Percentiles rank a stretch among this genome's conserved stretches.
These are phyloP conservation scores for Tylopilus rubrobrunneus DNA, from an alignment of 768 basidiomycete genomes.

Conservation along the genomic window DNA sequence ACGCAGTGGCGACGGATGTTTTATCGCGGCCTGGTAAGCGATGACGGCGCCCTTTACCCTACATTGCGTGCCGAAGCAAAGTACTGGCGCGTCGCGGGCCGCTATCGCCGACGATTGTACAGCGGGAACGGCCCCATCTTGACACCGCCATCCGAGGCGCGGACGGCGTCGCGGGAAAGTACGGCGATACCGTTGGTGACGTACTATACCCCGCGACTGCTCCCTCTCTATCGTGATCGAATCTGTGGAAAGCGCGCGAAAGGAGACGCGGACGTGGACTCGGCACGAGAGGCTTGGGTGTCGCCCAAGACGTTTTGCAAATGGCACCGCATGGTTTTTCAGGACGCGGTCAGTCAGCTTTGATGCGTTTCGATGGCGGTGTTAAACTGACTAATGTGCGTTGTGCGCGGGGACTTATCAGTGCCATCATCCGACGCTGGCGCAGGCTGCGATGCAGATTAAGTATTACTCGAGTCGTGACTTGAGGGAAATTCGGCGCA, in stretches of 20 bases:
- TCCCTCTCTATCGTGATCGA: constrained; percentile 35
- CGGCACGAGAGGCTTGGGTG: constrained; percentile 24
- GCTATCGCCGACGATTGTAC: constrained; percentile 27
- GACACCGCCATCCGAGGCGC: neutral
- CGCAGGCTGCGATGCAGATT: constrained; percentile 32
- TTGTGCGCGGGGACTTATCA: neutral
- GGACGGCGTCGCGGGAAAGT: constrained; percentile 1
- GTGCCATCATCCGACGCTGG: constrained; percentile 29
- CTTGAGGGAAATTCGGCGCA: constrained; percentile 38
- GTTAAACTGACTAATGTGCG: neutral
- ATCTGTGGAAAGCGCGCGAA: neutral
- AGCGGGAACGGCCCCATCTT: constrained; percentile 10
- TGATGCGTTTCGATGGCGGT: neutral
- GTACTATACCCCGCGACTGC: constrained; percentile 36
- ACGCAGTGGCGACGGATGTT: constrained; percentile 9
- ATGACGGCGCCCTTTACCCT: constrained; percentile 14
- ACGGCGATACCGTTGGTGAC: constrained; percentile 23
- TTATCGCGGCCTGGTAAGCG: neutral
- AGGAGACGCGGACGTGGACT: neutral
- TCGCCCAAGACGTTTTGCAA: constrained; percentile 38
- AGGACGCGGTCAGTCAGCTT: constrained; percentile 33
- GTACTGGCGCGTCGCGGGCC: constrained; percentile 31
- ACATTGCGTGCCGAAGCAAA: constrained; percentile 23
- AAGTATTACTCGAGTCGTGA: constrained; percentile 37
- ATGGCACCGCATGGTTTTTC: constrained; percentile 47